phyloP scores from a whole-genome alignment of 2,329 filamentous ascomycete species.

The Macrophomina phaseolina region DNA sequence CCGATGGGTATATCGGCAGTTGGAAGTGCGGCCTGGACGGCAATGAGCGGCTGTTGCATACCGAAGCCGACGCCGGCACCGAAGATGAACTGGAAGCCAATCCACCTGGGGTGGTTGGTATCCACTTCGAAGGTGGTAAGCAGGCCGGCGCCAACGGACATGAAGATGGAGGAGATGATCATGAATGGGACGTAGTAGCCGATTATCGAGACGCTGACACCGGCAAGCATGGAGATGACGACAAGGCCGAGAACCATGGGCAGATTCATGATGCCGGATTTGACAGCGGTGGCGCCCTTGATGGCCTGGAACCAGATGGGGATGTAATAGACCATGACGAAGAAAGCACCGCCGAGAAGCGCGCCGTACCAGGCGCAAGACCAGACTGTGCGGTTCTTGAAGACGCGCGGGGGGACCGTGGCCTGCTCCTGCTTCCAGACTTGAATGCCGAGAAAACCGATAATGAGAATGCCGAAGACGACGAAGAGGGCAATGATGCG shows the following conservation, averaged over 20 bases:
- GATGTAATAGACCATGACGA: slow-evolving; percentile 52
- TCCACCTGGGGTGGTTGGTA: slow-evolving; percentile 45
- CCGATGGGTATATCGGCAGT: slow-evolving; percentile 53
- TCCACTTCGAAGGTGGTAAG: slow-evolving; percentile 50
- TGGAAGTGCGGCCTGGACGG: slow-evolving; percentile 53
- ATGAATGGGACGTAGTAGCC: slow-evolving; percentile 60
- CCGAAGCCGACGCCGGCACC: slow-evolving; percentile 53
- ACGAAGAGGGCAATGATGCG: slow-evolving; percentile 55
- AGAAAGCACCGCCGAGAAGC: slow-evolving; percentile 51
- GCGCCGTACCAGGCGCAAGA: slow-evolving; percentile 49
- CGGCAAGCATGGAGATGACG: slow-evolving; percentile 48
- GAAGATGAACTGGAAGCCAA: slow-evolving; percentile 48
- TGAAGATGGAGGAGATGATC: slow-evolving; percentile 48
- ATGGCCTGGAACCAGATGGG: slow-evolving; percentile 59
- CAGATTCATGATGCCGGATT: slow-evolving; percentile 56
- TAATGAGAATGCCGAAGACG: slow-evolving; percentile 50
- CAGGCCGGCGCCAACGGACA: slow-evolving; percentile 54
- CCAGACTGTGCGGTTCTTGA: slow-evolving; percentile 53
- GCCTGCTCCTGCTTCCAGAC: slow-evolving; percentile 52
- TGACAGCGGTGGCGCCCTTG: slow-evolving; percentile 52
- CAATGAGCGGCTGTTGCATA: slow-evolving; percentile 55
- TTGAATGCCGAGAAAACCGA: slow-evolving; percentile 51
- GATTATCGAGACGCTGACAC: slow-evolving; percentile 46
- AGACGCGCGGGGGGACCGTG: slow-evolving; percentile 45
- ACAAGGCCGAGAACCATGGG: slow-evolving; percentile 54